Conservation (phyloP, 495 filamentous ascomycete genomes). For the Penicillium cinerascens region DNA sequence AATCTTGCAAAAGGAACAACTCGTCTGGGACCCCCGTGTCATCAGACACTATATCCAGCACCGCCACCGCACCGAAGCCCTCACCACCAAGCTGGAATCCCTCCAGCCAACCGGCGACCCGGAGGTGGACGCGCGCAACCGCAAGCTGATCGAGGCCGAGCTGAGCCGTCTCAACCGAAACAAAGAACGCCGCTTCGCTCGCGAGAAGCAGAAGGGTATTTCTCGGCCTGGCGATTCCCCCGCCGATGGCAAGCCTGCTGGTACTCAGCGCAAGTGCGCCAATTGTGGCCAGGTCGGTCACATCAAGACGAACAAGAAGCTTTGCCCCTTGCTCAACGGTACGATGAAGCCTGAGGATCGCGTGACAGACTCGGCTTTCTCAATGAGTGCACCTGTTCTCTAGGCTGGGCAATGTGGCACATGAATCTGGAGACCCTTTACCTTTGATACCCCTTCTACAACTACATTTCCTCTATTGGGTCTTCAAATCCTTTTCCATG, state of each 20-base stretch:
- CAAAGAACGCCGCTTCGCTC: slow-evolving; percentile 82
- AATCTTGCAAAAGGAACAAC: slow-evolving; percentile 52
- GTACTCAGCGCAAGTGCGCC: slow-evolving; percentile 90
- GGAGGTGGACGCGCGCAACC: slow-evolving; percentile 62
- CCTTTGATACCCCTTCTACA: background rate
- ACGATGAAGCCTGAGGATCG: slow-evolving; percentile 70
- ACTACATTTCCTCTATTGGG: background rate
- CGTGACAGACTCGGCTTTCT: slow-evolving; percentile 50
- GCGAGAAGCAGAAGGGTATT: slow-evolving; percentile 81
- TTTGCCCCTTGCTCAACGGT: slow-evolving; percentile 89
- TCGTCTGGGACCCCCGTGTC: slow-evolving; percentile 70
- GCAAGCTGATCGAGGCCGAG: slow-evolving; percentile 66
- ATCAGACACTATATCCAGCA: slow-evolving; percentile 62
- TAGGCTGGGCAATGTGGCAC: slow-evolving; percentile 5
- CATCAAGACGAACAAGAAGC: slow-evolving; percentile 99
- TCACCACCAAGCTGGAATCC: slow-evolving; percentile 63
- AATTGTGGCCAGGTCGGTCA: slow-evolving; percentile 95
- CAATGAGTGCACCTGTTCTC: slow-evolving; percentile 46
- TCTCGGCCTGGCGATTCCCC: slow-evolving; percentile 40
- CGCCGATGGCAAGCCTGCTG: slow-evolving; percentile 49
- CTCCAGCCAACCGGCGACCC: slow-evolving; percentile 71
- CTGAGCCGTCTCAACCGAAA: slow-evolving; percentile 81
- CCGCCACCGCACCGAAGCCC: slow-evolving; percentile 53
- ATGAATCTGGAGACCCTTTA: background rate
- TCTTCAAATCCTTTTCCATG: background rate